phyloP scores from a whole-genome alignment of 768 basidiomycete genomes.

The Termitomyces sp. region DNA sequence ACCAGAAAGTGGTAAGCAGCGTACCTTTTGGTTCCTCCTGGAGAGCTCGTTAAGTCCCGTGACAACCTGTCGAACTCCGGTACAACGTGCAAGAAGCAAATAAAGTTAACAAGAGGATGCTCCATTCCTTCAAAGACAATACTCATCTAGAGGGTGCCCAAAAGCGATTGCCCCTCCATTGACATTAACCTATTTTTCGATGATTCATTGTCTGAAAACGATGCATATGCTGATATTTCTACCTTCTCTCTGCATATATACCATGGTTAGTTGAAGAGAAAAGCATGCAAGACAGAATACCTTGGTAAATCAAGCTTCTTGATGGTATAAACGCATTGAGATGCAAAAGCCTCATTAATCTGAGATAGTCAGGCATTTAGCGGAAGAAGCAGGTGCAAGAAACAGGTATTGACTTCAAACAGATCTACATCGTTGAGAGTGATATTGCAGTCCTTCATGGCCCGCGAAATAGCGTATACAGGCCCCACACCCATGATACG shows the following conservation, averaged over 20 bases:
- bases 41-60: constrained; percentile 75
- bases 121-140: not conserved
- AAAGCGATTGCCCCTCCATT: constrained; percentile 90
- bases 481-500: constrained; percentile 91
- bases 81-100: constrained; percentile 47
- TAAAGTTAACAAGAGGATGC: not conserved
- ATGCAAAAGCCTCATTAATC: constrained; percentile 93
- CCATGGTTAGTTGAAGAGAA: not conserved
- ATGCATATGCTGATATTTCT: not conserved
- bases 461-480: constrained; percentile 75
- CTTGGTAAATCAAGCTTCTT: constrained; percentile 55
- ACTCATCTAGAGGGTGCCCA: constrained; percentile 79
- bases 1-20: not conserved
- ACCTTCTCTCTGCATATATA: constrained; percentile 30
- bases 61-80: constrained; percentile 80
- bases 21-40: constrained; percentile 64
- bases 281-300: constrained; percentile 15
- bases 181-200: constrained; percentile 59
- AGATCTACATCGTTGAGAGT: constrained; percentile 67
- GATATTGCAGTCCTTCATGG: constrained; percentile 62
- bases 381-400: not conserved
- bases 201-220: not conserved
- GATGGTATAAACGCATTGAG: constrained; percentile 71
- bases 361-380: constrained; percentile 19
- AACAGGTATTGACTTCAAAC: constrained; percentile 51